Evolutionary conservation across 2,329 filamentous ascomycete species (phyloP).

Genomic region (Paracoccidioides brasiliensis): DNA sequence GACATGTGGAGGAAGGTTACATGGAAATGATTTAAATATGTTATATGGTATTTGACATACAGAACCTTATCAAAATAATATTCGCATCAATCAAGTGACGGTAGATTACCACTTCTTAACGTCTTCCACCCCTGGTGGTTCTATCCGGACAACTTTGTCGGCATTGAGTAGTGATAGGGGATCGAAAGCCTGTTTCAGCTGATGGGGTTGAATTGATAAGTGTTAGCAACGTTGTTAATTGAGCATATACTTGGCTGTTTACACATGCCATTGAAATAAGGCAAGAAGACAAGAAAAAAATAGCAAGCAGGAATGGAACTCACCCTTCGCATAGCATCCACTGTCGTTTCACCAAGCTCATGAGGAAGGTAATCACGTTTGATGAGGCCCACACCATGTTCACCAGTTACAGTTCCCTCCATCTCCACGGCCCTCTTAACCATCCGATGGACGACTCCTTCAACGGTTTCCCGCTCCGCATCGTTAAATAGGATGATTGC

Average conservation of each 20-base stretch:
- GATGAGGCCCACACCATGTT: slow-evolving; percentile 58
- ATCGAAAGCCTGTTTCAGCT: slow-evolving; percentile 53
- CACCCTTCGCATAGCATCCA: slow-evolving; percentile 53
- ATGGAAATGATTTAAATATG: not conserved
- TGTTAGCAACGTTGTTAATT: not conserved
- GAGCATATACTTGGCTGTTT: no score
- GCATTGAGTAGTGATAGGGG: slow-evolving; percentile 53
- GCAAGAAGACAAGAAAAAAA: not conserved
- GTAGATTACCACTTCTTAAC: slow-evolving; percentile 32
- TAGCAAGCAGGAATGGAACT: slow-evolving; percentile 16
- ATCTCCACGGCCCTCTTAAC: slow-evolving; percentile 55
- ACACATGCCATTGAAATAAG: not conserved
- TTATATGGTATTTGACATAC: not conserved
- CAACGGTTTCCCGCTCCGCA: slow-evolving; percentile 41
- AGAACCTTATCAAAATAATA: not conserved
- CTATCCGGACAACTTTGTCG: slow-evolving; percentile 50
- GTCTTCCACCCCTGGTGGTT: slow-evolving; percentile 38
- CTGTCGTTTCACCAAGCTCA: slow-evolving; percentile 47
- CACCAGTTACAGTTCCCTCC: slow-evolving; percentile 60
- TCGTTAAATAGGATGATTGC: slow-evolving; percentile 51
- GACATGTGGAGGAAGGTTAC: no score
- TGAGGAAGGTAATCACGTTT: slow-evolving; percentile 53
- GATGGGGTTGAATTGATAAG: slow-evolving; percentile 4
- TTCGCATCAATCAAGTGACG: not conserved
- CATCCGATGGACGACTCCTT: slow-evolving; percentile 54